Evolutionary conservation across 2,329 filamentous ascomycete species (phyloP).

Genomic region (Stagonosporopsis rhizophila): DNA sequence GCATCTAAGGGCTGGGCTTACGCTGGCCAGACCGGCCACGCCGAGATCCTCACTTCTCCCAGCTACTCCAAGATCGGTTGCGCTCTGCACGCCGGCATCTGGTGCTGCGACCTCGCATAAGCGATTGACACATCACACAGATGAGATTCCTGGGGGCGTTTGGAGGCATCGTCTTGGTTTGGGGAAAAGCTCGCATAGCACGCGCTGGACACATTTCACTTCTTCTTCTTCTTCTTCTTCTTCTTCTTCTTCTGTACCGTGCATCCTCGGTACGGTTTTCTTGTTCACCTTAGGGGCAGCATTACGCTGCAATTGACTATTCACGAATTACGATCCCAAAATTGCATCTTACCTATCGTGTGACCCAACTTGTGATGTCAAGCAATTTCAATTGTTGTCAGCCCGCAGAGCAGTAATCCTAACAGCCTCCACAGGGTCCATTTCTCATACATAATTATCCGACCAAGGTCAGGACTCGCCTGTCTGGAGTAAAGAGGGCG

Average conservation of each 20-base stretch:
- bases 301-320: constrained; percentile 21
- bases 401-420: neutral
- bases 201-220: constrained; percentile 19
- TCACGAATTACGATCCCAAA: constrained; percentile 23
- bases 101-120: constrained; percentile 45
- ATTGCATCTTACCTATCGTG: constrained; percentile 4
- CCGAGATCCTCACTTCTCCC: constrained; percentile 37
- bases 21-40: constrained; percentile 42
- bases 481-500: constrained; percentile 1
- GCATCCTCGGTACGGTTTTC: constrained; percentile 32
- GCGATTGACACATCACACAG: constrained; percentile 14
- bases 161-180: constrained; percentile 19
- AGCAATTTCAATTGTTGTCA: neutral
- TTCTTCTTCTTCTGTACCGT: constrained; percentile 26
- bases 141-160: constrained; percentile 13
- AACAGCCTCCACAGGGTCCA: neutral
- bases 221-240: constrained; percentile 27
- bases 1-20: constrained; percentile 39
- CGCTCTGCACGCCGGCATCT: constrained; percentile 32
- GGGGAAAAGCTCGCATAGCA: constrained; percentile 19
- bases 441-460: neutral
- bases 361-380: constrained; percentile 11
- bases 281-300: constrained; percentile 24
- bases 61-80: constrained; percentile 44
- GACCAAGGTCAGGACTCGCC: neutral